Conservation (phyloP, 2,329 filamentous ascomycete genomes). For the Myriosclerotinia curreyana region DNA sequence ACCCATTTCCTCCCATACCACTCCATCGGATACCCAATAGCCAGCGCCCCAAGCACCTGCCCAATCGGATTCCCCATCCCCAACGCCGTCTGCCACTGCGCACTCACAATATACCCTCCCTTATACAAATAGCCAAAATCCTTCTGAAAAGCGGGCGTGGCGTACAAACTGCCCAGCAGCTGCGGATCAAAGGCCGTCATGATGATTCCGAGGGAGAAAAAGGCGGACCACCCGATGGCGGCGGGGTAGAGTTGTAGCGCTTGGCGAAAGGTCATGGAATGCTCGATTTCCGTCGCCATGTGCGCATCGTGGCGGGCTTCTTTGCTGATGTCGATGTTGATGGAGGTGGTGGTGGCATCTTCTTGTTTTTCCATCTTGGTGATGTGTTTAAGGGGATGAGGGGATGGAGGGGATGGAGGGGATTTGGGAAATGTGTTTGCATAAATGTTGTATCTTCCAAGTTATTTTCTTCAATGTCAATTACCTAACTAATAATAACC, state of each 20-base stretch:
- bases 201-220: constrained; percentile 33
- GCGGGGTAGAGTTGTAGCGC: constrained; percentile 30
- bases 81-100: constrained; percentile 34
- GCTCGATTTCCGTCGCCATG: constrained; percentile 29
- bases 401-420: too few species aligned
- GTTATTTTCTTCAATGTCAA: background rate
- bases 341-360: background rate
- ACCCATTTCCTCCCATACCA: constrained; percentile 29
- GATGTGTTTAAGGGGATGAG: too few species aligned
- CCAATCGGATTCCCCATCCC: constrained; percentile 34
- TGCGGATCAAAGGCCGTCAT: constrained; percentile 35
- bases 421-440: too few species aligned
- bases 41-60: constrained; percentile 43
- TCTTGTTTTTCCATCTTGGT: background rate
- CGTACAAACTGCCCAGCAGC: constrained; percentile 32
- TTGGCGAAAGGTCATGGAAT: constrained; percentile 28
- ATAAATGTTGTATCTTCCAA: background rate
- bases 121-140: constrained; percentile 28
- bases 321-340: background rate
- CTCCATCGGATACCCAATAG: constrained; percentile 44
- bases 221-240: constrained; percentile 32
- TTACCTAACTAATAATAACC: background rate
- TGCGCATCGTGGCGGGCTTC: background rate
- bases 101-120: constrained; percentile 30
- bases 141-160: constrained; percentile 32